A percentile compares a stretch with the other conserved stretches of the same genome.
These are phyloP conservation scores for Arctostaphylos glauca DNA, from an alignment of 148 eudicot species.

Conservation along the genomic window DNA sequence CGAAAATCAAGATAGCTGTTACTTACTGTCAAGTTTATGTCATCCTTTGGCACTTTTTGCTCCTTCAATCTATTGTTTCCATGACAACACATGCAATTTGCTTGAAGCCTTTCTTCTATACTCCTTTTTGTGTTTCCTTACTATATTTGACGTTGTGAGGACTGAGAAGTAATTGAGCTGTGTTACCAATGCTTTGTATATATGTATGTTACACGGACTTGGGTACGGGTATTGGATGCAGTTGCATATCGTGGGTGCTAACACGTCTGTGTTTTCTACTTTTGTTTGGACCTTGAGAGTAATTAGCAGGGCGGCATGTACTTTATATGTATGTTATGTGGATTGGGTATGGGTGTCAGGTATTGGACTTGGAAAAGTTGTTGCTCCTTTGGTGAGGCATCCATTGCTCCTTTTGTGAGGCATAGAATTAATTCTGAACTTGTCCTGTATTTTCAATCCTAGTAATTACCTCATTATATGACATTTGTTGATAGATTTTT, in stretches of 20 bases:
- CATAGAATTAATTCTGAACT: not conserved
- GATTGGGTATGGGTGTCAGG: not conserved
- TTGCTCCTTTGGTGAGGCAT: not conserved
- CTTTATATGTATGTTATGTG: not conserved
- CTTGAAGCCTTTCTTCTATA: not conserved
- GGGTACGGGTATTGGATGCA: not conserved
- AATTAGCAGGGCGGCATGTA: no score
- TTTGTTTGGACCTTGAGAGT: no score
- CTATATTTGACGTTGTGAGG: slow-evolving; percentile 1
- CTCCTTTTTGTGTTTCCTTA: not conserved
- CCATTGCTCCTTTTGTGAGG: not conserved
- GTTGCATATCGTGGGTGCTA: no score
- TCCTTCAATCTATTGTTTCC: not conserved
- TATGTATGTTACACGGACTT: not conserved
- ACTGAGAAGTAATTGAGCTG: not conserved
- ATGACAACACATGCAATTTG: not conserved
- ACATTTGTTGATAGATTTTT: not conserved
- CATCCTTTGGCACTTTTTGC: not conserved
- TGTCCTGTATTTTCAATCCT: not conserved
- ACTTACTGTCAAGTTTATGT: not conserved
- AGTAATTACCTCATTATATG: not conserved
- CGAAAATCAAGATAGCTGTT: not conserved
- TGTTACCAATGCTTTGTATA: not conserved
- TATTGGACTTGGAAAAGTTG: not conserved
- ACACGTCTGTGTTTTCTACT: no score